A percentile compares a stretch with the other conserved stretches of the same genome.
These are phyloP conservation scores for Pinus tabuliformis DNA, from an alignment of 75 land plant species.

Conservation along the genomic window DNA sequence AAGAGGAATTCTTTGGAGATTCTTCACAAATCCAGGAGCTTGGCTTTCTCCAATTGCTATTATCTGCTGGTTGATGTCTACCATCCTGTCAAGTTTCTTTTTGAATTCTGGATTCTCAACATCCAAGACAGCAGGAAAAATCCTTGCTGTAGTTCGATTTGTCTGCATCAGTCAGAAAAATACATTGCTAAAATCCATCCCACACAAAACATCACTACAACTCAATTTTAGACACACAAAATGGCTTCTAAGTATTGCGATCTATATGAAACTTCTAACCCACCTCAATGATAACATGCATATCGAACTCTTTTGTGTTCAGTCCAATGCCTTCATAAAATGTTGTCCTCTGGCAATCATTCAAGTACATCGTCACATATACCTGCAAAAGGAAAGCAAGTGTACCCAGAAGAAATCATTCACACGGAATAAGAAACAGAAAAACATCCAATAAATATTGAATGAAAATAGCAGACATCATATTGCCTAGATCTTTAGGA, in stretches of 20 bases:
- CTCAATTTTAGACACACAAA: background rate
- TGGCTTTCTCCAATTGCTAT: constrained; percentile 59
- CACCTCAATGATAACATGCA: constrained; percentile 99
- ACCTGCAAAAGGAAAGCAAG: constrained; percentile 51
- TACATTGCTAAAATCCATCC: background rate
- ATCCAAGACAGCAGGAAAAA: constrained; percentile 94
- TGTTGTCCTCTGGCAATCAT: constrained; percentile 86
- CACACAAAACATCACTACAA: constrained; percentile 3
- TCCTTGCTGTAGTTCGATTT: constrained; percentile 92
- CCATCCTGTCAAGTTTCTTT: constrained; percentile 86
- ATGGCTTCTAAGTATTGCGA: background rate
- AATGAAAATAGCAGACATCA: background rate
- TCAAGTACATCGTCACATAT: constrained; percentile 98
- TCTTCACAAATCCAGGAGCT: constrained; percentile 76
- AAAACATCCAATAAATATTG: background rate
- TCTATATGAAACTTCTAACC: background rate
- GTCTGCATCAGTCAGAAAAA: constrained; percentile 52
- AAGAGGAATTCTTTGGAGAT: constrained; percentile 80
- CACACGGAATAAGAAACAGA: background rate
- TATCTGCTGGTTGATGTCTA: constrained; percentile 70
- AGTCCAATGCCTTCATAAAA: constrained; percentile 99
- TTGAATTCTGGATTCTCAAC: constrained; percentile 97
- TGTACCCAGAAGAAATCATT: background rate
- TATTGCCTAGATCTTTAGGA: background rate
- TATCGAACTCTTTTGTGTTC: constrained; percentile 94